These are phyloP conservation scores for Aspergillus spinulosporus DNA, from an alignment of 2,329 filamentous ascomycete genomes.

Conservation along the genomic window DNA sequence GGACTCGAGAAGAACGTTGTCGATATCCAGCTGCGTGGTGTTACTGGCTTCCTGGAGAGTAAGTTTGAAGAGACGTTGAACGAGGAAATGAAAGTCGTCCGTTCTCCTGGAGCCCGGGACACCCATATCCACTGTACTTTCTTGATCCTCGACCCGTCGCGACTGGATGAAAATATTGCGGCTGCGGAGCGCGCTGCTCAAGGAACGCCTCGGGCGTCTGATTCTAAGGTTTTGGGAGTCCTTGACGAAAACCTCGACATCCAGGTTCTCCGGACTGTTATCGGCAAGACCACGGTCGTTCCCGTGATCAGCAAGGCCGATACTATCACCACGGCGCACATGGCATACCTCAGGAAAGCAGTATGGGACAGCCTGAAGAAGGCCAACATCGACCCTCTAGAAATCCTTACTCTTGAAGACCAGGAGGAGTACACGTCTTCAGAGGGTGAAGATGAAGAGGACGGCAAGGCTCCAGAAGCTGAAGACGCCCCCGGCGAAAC, in stretches of 20 bases:
- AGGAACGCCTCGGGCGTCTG: conserved; percentile 51
- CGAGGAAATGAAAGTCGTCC: conserved; percentile 96
- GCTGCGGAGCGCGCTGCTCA: conserved; percentile 60
- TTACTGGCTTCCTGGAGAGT: conserved; percentile 89
- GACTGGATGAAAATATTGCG: conserved; percentile 79
- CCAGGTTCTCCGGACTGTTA: conserved; percentile 81
- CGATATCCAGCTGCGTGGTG: conserved; percentile 88
- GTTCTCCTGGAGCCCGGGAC: conserved; percentile 88
- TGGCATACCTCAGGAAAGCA: conserved; percentile 84
- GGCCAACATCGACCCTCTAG: conserved; percentile 82
- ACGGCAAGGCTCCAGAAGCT: conserved; percentile 32
- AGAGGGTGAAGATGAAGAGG: conserved; percentile 39
- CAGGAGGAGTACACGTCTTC: conserved; percentile 62
- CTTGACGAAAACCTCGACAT: conserved; percentile 88
- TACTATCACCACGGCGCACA: conserved; percentile 92
- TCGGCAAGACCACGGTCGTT: conserved; percentile 92
- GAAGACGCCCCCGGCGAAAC: conserved; percentile 24
- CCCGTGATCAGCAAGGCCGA: conserved; percentile 96
- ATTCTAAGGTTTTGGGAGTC: conserved; percentile 57
- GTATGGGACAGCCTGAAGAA: conserved; percentile 87
- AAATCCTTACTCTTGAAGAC: conserved; percentile 79
- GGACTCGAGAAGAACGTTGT: conserved; percentile 93
- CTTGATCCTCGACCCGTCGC: conserved; percentile 81
- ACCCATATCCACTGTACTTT: conserved; percentile 98
- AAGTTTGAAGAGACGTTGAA: conserved; percentile 98